These are phyloP conservation scores for Pseudodiploospora longispora DNA, from an alignment of 2,329 filamentous ascomycete genomes.

Conservation along the genomic window DNA sequence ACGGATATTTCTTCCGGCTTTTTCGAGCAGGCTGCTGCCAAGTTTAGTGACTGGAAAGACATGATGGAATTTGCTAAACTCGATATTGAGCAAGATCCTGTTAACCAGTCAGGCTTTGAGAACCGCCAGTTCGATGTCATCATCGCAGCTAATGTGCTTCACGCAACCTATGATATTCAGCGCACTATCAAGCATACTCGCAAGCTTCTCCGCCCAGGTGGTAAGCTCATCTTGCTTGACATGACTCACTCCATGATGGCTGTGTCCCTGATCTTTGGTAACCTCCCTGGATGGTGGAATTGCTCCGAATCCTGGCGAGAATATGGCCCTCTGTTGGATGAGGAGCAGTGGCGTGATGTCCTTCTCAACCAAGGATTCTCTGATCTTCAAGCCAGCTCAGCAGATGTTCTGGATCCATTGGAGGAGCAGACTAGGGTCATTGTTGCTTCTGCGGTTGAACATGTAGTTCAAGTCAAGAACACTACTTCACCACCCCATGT, in stretches of 20 bases:
- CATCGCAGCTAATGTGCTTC: constrained; percentile 8
- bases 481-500: too few species aligned
- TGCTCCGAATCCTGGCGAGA: neutral
- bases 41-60: constrained; percentile 4
- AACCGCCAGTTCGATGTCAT: constrained; percentile 11
- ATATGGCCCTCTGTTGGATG: neutral
- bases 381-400: neutral
- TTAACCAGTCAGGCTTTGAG: constrained; percentile 9
- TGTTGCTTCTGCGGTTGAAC: too few species aligned
- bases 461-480: too few species aligned
- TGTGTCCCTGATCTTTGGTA: constrained; percentile 4
- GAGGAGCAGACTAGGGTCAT: too few species aligned
- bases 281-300: constrained; percentile 1
- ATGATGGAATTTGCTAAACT: constrained; percentile 17
- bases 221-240: constrained; percentile 9
- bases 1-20: constrained; percentile 26
- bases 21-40: constrained; percentile 15
- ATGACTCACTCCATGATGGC: neutral
- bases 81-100: constrained; percentile 10
- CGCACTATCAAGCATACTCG: constrained; percentile 1
- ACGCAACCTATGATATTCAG: constrained; percentile 1
- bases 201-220: constrained; percentile 8
- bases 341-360: neutral
- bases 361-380: neutral
- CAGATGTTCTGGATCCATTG: too few species aligned